A percentile compares a stretch with the other conserved stretches of the same genome.
Evolutionary conservation across 192 early-diverging fungal genomes (phyloP).

Genomic region (Backusella tuberculispora): DNA sequence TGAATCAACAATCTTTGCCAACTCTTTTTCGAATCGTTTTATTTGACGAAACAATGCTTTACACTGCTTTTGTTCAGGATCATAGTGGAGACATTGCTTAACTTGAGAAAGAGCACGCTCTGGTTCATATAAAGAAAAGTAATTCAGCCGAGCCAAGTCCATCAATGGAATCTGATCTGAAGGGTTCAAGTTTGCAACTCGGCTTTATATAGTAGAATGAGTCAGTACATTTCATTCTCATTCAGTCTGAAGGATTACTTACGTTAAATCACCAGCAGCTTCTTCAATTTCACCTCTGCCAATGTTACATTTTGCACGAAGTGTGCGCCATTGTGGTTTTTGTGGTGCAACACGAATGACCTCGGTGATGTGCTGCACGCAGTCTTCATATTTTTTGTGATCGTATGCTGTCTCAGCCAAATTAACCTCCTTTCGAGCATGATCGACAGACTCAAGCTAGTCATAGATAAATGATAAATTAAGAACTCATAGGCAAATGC

Average conservation of each 20-base stretch:
- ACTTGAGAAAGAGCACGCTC: constrained; percentile 67
- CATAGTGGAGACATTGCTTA: constrained; percentile 86
- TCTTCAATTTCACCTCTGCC: constrained; percentile 78
- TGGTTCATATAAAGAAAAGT: constrained; percentile 69
- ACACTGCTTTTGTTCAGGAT: constrained; percentile 91
- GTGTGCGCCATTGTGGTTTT: constrained; percentile 56
- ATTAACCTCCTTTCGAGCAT: constrained; percentile 46
- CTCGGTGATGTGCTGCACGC: constrained; percentile 51
- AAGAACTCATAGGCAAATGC: not conserved
- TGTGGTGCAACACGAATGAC: constrained; percentile 63
- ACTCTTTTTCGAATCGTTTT: constrained; percentile 75
- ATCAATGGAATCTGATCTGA: constrained; percentile 63
- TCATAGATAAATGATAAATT: constrained; percentile 8
- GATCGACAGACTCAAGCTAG: constrained; percentile 43
- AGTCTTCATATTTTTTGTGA: constrained; percentile 55
- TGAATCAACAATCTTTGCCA: constrained; percentile 63
- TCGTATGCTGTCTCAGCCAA: constrained; percentile 46
- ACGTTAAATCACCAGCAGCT: constrained; percentile 78
- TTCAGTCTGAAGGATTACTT: constrained; percentile 27
- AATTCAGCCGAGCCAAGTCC: constrained; percentile 73
- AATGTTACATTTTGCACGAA: constrained; percentile 77
- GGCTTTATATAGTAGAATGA: constrained; percentile 39
- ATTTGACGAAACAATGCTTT: constrained; percentile 72
- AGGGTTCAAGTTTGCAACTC: constrained; percentile 72
- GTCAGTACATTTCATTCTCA: not conserved